These are phyloP conservation scores for Fusarium metavorans DNA, from an alignment of 2,329 filamentous ascomycete genomes.

Conservation along the genomic window DNA sequence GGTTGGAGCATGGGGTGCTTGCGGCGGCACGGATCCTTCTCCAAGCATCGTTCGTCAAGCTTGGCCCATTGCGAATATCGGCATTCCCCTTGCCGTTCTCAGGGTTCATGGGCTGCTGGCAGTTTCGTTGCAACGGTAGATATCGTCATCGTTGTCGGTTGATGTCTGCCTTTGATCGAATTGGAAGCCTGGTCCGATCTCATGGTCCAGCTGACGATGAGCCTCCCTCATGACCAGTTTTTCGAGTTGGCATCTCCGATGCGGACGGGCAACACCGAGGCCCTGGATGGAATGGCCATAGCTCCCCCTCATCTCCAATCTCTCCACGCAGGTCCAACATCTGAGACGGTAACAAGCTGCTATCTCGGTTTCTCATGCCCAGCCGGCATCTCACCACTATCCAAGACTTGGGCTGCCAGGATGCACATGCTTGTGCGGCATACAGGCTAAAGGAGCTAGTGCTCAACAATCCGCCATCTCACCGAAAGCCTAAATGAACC, in stretches of 20 bases:
- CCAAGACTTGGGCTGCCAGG: constrained; percentile 10
- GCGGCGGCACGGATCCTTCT: constrained; percentile 8
- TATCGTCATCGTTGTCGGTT: constrained; percentile 19
- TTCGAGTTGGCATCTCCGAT: constrained; percentile 1
- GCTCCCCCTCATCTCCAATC: constrained; percentile 5
- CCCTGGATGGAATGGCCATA: neutral
- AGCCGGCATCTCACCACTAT: constrained; percentile 28
- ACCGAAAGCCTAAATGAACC: constrained; percentile 33
- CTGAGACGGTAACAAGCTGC: neutral
- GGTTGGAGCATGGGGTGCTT: constrained; percentile 27
- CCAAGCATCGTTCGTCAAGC: constrained; percentile 12
- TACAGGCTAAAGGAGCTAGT: constrained; percentile 4
- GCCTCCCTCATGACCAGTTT: neutral
- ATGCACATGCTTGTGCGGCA: constrained; percentile 1
- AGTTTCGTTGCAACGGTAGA: constrained; percentile 27
- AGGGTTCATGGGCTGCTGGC: constrained; percentile 22
- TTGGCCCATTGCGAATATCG: constrained; percentile 5
- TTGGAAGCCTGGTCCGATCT: neutral
- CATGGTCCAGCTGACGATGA: constrained; percentile 2
- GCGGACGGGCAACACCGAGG: constrained; percentile 5
- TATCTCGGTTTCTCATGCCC: neutral
- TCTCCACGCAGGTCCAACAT: neutral
- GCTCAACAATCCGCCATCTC: constrained; percentile 32
- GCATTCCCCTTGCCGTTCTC: constrained; percentile 20
- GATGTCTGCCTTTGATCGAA: constrained; percentile 6